Percentiles rank a stretch among this genome's conserved stretches.
These are phyloP conservation scores for Cladosporium velox DNA, from an alignment of 2,329 filamentous ascomycete genomes.

Conservation along the genomic window DNA sequence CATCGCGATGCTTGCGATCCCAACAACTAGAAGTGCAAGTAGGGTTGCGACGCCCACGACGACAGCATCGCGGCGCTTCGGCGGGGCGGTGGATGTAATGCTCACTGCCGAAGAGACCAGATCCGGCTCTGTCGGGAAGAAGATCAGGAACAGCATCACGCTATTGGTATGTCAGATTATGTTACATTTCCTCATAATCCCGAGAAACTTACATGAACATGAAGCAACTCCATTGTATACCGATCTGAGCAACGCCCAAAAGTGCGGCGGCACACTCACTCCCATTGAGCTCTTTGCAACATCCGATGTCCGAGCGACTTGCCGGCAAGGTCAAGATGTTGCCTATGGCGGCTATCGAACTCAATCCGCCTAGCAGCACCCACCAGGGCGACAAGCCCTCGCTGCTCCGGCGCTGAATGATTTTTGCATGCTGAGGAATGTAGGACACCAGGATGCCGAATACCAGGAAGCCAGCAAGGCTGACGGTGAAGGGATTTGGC, in stretches of 20 bases:
- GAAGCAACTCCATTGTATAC: conserved; percentile 89
- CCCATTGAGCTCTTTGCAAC: conserved; percentile 77
- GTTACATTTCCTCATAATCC: background rate
- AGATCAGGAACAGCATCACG: conserved; percentile 89
- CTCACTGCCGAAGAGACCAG: conserved; percentile 36
- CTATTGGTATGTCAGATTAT: conserved; percentile 49
- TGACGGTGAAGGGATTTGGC: conserved; percentile 32
- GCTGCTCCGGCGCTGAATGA: conserved; percentile 80
- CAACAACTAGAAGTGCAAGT: conserved; percentile 71
- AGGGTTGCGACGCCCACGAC: conserved; percentile 72
- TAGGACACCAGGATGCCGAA: conserved; percentile 90
- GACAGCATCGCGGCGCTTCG: conserved; percentile 75
- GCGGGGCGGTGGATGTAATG: conserved; percentile 55
- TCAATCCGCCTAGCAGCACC: conserved; percentile 88
- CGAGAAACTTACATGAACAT: conserved; percentile 71
- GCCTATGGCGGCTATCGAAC: conserved; percentile 79
- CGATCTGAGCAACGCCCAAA: conserved; percentile 87
- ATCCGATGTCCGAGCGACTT: conserved; percentile 79
- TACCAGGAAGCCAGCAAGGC: conserved; percentile 62
- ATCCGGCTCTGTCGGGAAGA: conserved; percentile 64
- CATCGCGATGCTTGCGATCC: conserved; percentile 64
- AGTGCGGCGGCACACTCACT: conserved; percentile 84
- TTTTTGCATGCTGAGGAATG: conserved; percentile 90
- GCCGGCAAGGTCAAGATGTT: conserved; percentile 89
- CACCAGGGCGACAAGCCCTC: conserved; percentile 96